These are phyloP conservation scores for Candida sp. DNA, from an alignment of 1,139 yeast genomes.

Conservation along the genomic window DNA sequence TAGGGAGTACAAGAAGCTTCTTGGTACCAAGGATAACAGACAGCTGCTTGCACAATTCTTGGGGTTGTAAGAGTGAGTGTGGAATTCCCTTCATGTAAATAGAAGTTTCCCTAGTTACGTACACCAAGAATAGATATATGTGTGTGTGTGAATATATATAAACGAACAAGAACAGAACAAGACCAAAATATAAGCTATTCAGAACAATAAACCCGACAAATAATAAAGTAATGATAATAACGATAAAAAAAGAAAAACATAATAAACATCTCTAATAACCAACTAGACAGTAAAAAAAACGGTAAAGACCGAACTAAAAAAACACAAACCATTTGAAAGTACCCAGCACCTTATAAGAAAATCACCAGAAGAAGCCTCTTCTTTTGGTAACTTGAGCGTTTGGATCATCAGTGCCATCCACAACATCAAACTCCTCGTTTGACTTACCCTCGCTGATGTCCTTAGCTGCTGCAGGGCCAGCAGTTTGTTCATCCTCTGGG, in stretches of 20 bases:
- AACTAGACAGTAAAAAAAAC: neutral
- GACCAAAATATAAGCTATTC: neutral
- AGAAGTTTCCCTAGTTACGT: neutral
- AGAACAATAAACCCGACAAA: neutral
- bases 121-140: neutral
- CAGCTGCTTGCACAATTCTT: constrained; percentile 33
- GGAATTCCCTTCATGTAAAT: constrained; percentile 7
- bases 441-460: neutral
- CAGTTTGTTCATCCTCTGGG: neutral
- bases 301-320: constrained; percentile 1
- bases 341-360: neutral
- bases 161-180: neutral
- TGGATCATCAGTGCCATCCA: constrained; percentile 32
- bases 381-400: constrained; percentile 17
- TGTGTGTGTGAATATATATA: neutral
- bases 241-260: neutral
- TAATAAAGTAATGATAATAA: neutral
- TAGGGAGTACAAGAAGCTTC: constrained; percentile 1
- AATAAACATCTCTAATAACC: constrained; percentile 1
- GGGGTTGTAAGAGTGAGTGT: constrained; percentile 13
- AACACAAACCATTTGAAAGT: too few species aligned
- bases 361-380: constrained; percentile 15
- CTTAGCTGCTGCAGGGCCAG: neutral
- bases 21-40: constrained; percentile 30
- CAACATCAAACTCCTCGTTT: constrained; percentile 45